Base-by-base conservation (phyloP, 805 yeast species). In the Starmerella geochares region DNA sequence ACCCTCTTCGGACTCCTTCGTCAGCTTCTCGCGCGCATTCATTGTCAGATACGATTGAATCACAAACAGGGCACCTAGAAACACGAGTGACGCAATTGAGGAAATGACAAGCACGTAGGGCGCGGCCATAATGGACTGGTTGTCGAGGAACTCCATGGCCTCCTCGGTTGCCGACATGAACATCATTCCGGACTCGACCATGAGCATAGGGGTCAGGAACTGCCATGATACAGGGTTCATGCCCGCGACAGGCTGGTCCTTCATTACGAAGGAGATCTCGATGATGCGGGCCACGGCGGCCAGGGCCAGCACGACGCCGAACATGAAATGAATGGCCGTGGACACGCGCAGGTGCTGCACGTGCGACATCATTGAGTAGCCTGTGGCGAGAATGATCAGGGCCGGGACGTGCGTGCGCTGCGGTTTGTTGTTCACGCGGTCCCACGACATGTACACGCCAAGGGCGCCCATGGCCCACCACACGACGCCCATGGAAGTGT, bases 91-190 rank as follows among this genome's bases (percentile, higher is more conserved):
- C 0, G 94, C 88, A 0, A 84, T 84, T 6, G 88, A 77, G 11
- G 79, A 66, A 4, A 83, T 71, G 4, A 81, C 75, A 67, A 90
- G 69, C 32, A 84, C 76, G 65, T 90, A 90, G 0, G 95, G 78
- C 44, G 90, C 79, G 59, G 84, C 92, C 65, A 85, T 95, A 3
- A 95, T 82, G 1, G 86, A 85, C 57, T 84, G 71, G 56, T 78
- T 79, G 47, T 78, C 67, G 1, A 88, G 86, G 52, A 86, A 68
- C 9, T 67, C 66, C 59, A 90, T 70, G 62, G 88, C 95, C 64
- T 90, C 95, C 63, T 88, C 96, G 54, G 76, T 88, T 20, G 97
- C 97, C 24, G 85, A 78, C 96, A 88, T 88, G 64, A 90, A 90
- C 54, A 85, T 61, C 7, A 83, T 65, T 1, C 97, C 97, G 1